Conservation (phyloP, 1,284 basidiomycete species). For the Ustilago tritici region DNA sequence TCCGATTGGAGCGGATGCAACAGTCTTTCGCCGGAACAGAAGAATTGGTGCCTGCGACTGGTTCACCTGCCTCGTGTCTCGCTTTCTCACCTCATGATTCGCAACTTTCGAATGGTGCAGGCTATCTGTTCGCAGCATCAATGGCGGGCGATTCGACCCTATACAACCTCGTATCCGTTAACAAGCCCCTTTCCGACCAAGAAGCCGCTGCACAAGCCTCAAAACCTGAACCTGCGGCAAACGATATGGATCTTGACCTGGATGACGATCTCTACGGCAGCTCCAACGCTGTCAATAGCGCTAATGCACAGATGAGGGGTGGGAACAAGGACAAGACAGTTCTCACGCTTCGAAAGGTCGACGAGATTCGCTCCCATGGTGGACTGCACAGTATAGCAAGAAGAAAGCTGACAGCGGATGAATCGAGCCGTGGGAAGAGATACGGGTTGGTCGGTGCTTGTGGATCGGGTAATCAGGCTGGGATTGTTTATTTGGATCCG, state of each 20-base stretch:
- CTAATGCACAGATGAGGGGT: slow-evolving; percentile 11
- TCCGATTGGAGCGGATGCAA: slow-evolving; percentile 52
- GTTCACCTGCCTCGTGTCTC: slow-evolving; percentile 32
- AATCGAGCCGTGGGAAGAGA: slow-evolving; percentile 24
- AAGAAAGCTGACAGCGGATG: slow-evolving; percentile 23
- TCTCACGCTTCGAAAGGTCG: slow-evolving; percentile 23
- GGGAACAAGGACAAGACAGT: slow-evolving; percentile 19
- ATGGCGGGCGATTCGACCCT: slow-evolving; percentile 46
- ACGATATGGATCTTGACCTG: slow-evolving; percentile 78
- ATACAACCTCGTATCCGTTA: slow-evolving; percentile 28
- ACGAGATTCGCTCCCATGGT: slow-evolving; percentile 34
- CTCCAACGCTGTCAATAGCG: slow-evolving; percentile 30
- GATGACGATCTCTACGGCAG: slow-evolving; percentile 73
- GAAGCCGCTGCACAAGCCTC: slow-evolving; percentile 4
- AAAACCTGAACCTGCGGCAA: neutral
- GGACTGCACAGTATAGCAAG: slow-evolving; percentile 33
- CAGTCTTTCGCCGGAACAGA: slow-evolving; percentile 1
- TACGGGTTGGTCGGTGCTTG: slow-evolving; percentile 33
- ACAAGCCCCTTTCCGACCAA: slow-evolving; percentile 11
- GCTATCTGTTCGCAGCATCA: slow-evolving; percentile 42
- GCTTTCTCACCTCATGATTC: slow-evolving; percentile 13
- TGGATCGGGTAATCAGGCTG: slow-evolving; percentile 46
- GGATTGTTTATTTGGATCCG: slow-evolving; percentile 42
- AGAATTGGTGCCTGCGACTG: slow-evolving; percentile 16
- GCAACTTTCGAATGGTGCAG: neutral